Evolutionary conservation across 192 early-diverging fungal species (phyloP).

Genomic region (Bifiguratus adelaidae): DNA sequence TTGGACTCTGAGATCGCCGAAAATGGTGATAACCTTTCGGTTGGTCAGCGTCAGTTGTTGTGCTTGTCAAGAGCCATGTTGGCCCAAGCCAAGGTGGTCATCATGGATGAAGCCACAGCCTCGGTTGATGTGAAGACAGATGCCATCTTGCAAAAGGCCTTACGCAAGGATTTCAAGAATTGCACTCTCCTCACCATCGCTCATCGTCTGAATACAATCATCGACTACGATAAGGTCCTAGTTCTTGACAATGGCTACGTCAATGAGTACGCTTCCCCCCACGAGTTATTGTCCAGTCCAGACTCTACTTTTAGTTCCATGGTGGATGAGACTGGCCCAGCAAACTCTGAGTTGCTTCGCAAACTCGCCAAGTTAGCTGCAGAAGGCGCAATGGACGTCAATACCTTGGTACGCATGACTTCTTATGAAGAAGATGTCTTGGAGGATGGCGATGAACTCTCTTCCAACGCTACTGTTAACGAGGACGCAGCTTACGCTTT

Average conservation of each 20-base stretch:
- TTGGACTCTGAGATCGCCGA: conserved; percentile 21
- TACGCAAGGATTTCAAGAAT: conserved; percentile 50
- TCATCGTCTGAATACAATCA: conserved; percentile 62
- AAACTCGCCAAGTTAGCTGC: conserved; percentile 28
- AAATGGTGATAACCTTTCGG: conserved; percentile 18
- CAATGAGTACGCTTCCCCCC: conserved; percentile 40
- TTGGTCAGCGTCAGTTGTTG: conserved; percentile 28
- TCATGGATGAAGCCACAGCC: conserved; percentile 73
- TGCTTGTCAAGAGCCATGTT: conserved; percentile 35
- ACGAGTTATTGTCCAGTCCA: conserved; percentile 24
- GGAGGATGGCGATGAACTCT: too few relatives aligned
- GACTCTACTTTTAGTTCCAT: conserved; percentile 39
- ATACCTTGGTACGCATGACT: too few relatives aligned
- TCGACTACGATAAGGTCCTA: conserved; percentile 29
- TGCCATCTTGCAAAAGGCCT: conserved; percentile 56
- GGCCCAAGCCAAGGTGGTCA: conserved; percentile 29
- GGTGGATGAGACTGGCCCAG: conserved; percentile 57
- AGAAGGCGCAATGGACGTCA: conserved; percentile 4
- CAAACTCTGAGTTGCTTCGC: conserved; percentile 44
- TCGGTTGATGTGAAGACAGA: conserved; percentile 78
- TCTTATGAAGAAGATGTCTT: too few relatives aligned
- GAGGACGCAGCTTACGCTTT: too few relatives aligned
- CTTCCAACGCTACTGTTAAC: too few relatives aligned
- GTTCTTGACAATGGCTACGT: conserved; percentile 31
- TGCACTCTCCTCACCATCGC: conserved; percentile 64